These are phyloP conservation scores for Paraleonurus japonicus DNA, from an alignment of 257 asterid genomes.

Conservation along the genomic window DNA sequence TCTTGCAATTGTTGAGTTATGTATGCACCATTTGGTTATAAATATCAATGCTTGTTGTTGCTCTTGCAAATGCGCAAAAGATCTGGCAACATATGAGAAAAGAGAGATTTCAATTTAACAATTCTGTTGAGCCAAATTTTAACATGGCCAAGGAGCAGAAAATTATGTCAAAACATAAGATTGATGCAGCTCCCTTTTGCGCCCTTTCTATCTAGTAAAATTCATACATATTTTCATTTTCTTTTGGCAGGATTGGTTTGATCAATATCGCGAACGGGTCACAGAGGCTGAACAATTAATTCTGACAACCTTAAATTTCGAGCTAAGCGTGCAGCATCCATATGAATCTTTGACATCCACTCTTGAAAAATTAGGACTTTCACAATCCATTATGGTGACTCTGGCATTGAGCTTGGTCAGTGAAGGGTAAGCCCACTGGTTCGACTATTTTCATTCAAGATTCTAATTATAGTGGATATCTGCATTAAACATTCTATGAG, in stretches of 20 bases:
- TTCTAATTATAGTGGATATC: slow-evolving; percentile 7
- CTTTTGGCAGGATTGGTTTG: slow-evolving; percentile 85
- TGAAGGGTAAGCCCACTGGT: slow-evolving; percentile 77
- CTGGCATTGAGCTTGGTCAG: slow-evolving; percentile 85
- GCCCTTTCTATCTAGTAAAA: background rate
- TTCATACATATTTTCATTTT: slow-evolving; percentile 26
- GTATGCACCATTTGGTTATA: background rate
- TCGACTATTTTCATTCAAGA: slow-evolving; percentile 9
- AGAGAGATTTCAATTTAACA: background rate
- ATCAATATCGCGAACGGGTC: slow-evolving; percentile 84
- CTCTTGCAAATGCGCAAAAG: slow-evolving; percentile 15
- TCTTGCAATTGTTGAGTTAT: background rate
- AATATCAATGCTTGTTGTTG: background rate
- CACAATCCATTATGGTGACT: slow-evolving; percentile 72
- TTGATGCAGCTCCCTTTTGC: background rate
- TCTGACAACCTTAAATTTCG: slow-evolving; percentile 88
- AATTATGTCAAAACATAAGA: background rate
- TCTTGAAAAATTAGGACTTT: slow-evolving; percentile 79
- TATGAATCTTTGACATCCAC: slow-evolving; percentile 80
- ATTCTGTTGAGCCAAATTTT: background rate
- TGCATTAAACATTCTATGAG: slow-evolving; percentile 10
- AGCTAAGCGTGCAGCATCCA: slow-evolving; percentile 93
- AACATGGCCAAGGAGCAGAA: background rate
- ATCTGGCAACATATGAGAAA: slow-evolving; percentile 6
- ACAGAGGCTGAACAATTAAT: slow-evolving; percentile 88